Evolutionary conservation across 768 basidiomycete genomes (phyloP).

Genomic region (Tylopilus subfusipes): DNA sequence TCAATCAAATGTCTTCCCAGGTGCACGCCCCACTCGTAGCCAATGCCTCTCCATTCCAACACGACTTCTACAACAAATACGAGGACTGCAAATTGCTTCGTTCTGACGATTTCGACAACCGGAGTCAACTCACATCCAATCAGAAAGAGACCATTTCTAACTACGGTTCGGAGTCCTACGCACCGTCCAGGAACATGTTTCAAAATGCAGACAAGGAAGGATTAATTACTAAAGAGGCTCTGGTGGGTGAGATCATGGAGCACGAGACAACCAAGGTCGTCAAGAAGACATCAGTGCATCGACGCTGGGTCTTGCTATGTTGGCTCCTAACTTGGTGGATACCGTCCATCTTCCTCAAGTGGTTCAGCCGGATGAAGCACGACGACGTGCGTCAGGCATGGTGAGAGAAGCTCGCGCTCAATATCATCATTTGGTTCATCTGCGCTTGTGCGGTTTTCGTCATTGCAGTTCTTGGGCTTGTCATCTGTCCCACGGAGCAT

Average conservation of each 20-base stretch:
- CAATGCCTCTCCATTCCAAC: slow-evolving; percentile 79
- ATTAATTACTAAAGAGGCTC: slow-evolving; percentile 72
- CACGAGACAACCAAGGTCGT: slow-evolving; percentile 86
- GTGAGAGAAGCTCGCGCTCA: slow-evolving; percentile 94
- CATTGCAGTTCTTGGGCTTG: slow-evolving; percentile 77
- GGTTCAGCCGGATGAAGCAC: slow-evolving; percentile 90
- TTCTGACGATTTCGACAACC: slow-evolving; percentile 77
- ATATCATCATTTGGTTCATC: slow-evolving; percentile 93
- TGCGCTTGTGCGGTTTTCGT: slow-evolving; percentile 90
- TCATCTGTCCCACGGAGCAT: slow-evolving; percentile 95
- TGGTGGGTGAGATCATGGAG: slow-evolving; percentile 82
- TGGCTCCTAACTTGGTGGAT: slow-evolving; percentile 93
- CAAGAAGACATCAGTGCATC: slow-evolving; percentile 74
- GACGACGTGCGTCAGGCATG: slow-evolving; percentile 92
- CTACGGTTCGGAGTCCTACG: slow-evolving; percentile 89
- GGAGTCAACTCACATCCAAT: slow-evolving; percentile 72
- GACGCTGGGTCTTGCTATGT: slow-evolving; percentile 84
- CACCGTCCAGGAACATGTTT: slow-evolving; percentile 96
- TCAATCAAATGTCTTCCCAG: too few species aligned
- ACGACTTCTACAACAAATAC: slow-evolving; percentile 70
- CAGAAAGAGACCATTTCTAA: slow-evolving; percentile 77
- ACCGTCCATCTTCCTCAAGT: slow-evolving; percentile 64
- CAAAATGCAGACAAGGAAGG: slow-evolving; percentile 73
- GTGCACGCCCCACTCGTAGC: slow-evolving; percentile 80
- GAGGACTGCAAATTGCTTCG: slow-evolving; percentile 76